phyloP scores from a whole-genome alignment of 129 eudicot genomes.

The Calendula officinalis region DNA sequence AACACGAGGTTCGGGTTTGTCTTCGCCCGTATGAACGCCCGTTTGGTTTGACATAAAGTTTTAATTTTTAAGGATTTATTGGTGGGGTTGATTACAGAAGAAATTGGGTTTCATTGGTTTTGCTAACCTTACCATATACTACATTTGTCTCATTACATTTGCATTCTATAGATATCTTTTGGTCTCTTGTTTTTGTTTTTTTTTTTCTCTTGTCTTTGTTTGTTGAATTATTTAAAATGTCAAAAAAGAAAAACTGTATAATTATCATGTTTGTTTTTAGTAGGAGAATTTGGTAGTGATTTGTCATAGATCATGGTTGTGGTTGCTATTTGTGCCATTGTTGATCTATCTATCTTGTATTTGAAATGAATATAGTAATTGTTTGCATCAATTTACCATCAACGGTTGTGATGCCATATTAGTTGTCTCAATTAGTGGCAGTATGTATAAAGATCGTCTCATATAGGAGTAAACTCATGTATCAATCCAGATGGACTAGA shows the following conservation, averaged over 20 bases:
- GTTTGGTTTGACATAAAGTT: too few relatives aligned
- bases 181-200: not conserved
- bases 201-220: slow-evolving; percentile 4
- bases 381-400: slow-evolving; percentile 29
- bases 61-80: too few relatives aligned
- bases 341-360: slow-evolving; percentile 19
- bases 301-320: slow-evolving; percentile 33
- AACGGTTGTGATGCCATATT: slow-evolving; percentile 35
- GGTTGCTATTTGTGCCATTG: slow-evolving; percentile 37
- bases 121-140: slow-evolving; percentile 32
- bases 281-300: slow-evolving; percentile 37
- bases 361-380: slow-evolving; percentile 29
- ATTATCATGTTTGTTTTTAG: slow-evolving; percentile 28
- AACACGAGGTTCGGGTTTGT: too few relatives aligned
- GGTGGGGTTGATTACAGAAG: slow-evolving; percentile 12
- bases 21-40: too few relatives aligned
- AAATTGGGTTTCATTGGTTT: slow-evolving; percentile 27
- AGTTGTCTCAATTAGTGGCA: slow-evolving; percentile 19
- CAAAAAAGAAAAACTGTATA: slow-evolving; percentile 26
- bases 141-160: slow-evolving; percentile 18
- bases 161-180: slow-evolving; percentile 34
- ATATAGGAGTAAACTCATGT: too few relatives aligned
- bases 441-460: too few relatives aligned
- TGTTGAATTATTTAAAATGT: slow-evolving; percentile 21
- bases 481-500: too few relatives aligned